Conservation (phyloP, 305 asterid species). For the Solanum hybrid region DNA sequence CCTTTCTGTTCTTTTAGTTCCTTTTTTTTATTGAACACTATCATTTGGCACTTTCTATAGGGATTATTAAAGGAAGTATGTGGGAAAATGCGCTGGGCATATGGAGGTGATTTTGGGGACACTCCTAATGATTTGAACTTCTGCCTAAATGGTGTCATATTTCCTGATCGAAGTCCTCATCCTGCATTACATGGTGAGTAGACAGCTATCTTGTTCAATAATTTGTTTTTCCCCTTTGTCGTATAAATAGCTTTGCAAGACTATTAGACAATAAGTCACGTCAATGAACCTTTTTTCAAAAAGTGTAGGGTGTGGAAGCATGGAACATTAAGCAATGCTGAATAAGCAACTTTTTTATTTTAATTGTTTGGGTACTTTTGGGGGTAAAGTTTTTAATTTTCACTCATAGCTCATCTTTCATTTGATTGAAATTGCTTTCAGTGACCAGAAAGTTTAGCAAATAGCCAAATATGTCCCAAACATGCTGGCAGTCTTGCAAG, state of each 20-base stretch:
- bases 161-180: slow-evolving; percentile 98
- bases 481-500: not conserved
- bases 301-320: not conserved
- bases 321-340: not conserved
- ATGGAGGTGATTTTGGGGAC: slow-evolving; percentile 98
- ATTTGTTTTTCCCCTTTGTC: slow-evolving; percentile 7
- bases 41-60: slow-evolving; percentile 22
- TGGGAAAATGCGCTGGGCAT: slow-evolving; percentile 86
- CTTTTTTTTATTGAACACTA: not conserved
- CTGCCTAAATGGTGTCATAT: slow-evolving; percentile 78
- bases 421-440: not conserved
- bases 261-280: not conserved
- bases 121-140: slow-evolving; percentile 82
- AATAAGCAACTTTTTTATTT: not conserved
- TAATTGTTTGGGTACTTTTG: not conserved
- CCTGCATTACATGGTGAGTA: slow-evolving; percentile 78
- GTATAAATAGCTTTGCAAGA: not conserved
- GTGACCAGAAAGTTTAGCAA: not conserved
- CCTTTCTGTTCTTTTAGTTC: not conserved
- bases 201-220: not conserved
- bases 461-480: not conserved
- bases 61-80: slow-evolving; percentile 66
- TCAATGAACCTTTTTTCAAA: not conserved
- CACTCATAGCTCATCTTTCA: not conserved
- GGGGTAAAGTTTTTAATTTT: not conserved